phyloP scores from a whole-genome alignment of 192 early-diverging fungal genomes.

The Lobosporangium transversale region DNA sequence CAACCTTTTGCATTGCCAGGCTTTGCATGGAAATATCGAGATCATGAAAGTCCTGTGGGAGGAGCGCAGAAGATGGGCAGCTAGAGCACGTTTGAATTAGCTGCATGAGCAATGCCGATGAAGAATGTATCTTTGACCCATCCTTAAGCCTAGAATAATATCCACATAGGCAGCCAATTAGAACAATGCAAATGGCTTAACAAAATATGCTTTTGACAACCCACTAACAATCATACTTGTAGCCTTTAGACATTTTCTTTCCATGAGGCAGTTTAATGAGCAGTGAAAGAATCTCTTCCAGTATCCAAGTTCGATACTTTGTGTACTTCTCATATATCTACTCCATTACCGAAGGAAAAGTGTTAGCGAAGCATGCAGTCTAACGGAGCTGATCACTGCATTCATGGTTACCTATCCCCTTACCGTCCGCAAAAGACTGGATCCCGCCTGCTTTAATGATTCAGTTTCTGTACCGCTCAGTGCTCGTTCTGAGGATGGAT shows the following conservation, averaged over 20 bases:
- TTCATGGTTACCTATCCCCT: too few species aligned
- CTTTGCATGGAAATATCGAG: slow-evolving; percentile 8
- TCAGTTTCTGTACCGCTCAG: slow-evolving; percentile 38
- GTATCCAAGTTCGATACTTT: slow-evolving; percentile 78
- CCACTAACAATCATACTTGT: slow-evolving; percentile 34
- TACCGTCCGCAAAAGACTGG: slow-evolving; percentile 43
- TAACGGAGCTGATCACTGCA: too few species aligned
- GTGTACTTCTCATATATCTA: slow-evolving; percentile 63
- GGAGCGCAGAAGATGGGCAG: neutral
- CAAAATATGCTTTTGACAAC: too few species aligned
- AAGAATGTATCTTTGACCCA: slow-evolving; percentile 42
- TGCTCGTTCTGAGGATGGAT: slow-evolving; percentile 26
- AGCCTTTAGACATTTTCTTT: slow-evolving; percentile 62
- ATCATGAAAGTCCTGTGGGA: slow-evolving; percentile 7
- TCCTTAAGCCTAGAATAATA: slow-evolving; percentile 18
- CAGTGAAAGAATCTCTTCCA: slow-evolving; percentile 87
- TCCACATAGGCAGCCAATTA: neutral
- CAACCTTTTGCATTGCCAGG: slow-evolving; percentile 30
- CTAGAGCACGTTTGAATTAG: slow-evolving; percentile 31
- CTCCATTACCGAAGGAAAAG: neutral
- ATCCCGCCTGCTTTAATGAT: slow-evolving; percentile 39
- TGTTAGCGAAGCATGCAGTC: neutral
- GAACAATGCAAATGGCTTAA: neutral
- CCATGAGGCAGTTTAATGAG: slow-evolving; percentile 73
- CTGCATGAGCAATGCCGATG: slow-evolving; percentile 44